phyloP scores from a whole-genome alignment of 345 rosid species.

The Combretum micranthum region DNA sequence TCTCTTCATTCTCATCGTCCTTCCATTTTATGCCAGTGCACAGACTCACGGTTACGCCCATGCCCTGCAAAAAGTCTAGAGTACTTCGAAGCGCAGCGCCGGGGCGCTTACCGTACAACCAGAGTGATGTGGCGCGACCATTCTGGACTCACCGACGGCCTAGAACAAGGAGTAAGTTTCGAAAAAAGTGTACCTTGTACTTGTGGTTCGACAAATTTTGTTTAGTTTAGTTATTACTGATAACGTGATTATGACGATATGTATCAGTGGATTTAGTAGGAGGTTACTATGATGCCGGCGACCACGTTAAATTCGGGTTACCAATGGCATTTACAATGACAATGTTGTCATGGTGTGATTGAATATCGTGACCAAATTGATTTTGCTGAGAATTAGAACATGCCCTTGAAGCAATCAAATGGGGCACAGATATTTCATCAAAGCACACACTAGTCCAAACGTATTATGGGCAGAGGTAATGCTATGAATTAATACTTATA shows the following conservation, averaged over 20 bases:
- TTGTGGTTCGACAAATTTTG: too few species aligned
- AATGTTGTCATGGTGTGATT: slow-evolving; percentile 72
- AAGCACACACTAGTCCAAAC: slow-evolving; percentile 81
- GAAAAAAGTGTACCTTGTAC: too few species aligned
- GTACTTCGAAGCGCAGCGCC: slow-evolving; percentile 91
- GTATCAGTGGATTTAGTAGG: slow-evolving; percentile 87
- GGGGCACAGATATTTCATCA: slow-evolving; percentile 94
- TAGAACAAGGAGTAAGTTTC: slow-evolving; percentile 80
- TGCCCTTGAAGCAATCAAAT: slow-evolving; percentile 79
- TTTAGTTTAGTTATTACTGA: too few species aligned
- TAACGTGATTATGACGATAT: too few species aligned
- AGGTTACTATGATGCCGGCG: slow-evolving; percentile 95
- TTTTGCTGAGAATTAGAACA: slow-evolving; percentile 56
- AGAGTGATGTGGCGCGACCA: slow-evolving; percentile 86
- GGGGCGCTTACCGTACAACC: slow-evolving; percentile 82
- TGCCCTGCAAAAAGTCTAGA: slow-evolving; percentile 84
- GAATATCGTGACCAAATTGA: slow-evolving; percentile 62
- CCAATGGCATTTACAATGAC: slow-evolving; percentile 98
- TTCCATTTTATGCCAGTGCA: slow-evolving; percentile 6
- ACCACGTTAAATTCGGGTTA: slow-evolving; percentile 88
- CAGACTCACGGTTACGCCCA: slow-evolving; percentile 48
- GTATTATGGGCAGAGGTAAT: slow-evolving; percentile 80
- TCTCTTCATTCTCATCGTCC: slow-evolving; percentile 4
- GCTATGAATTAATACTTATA: background rate
- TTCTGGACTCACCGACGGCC: slow-evolving; percentile 91